Evolutionary conservation across 345 rosid species (phyloP), one percentile per base, ranked within the genome.

Genomic region (Rubroshorea leprosula): DNA sequence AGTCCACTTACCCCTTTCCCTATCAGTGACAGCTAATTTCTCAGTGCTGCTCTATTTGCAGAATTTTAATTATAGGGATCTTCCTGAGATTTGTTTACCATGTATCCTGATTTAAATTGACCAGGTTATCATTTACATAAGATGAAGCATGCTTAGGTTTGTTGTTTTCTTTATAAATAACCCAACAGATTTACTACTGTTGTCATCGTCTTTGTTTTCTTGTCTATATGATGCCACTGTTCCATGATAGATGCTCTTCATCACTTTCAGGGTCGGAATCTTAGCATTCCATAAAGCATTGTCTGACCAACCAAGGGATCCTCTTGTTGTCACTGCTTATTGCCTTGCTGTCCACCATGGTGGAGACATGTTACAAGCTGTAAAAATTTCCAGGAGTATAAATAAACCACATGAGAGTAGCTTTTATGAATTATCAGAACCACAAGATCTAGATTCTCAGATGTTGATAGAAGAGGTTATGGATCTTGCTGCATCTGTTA

Each of bases 241-340:
- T 22, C 26, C 49, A 17, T 49, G 19, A 67, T 62, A 43, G 6
- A 19, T 25, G 13, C 41, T 46, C 23, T 19, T 20, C 24, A 46
- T 47, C 20, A n/a, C 50, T 29, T 48, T 51, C 81, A 94, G 97
- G 99, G 49, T 87, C 60, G 87, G 78, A 43, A 69, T 87, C 46
- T 72, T 90, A 63, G 97, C 89, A 22, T 90, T 94, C 68, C 97
- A 94, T 68, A 74, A 80, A 63, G 93, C 95, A 24, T 66, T 94
- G 39, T 69, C 64, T 9, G 82, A 78, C 70, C 65, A 80, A 63
- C 95, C 90, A 46, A 75, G 90, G 72, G 83, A 82, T 66, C 93
- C 96, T 56, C 31, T 80, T 52, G 95, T 80, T 45, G 85, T 87
- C 13, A 96, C 97, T 52, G 80, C 78, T 47, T 87, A 79, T 75